Evolutionary conservation across 495 filamentous ascomycete genomes (phyloP).

Genomic region (Neurospora sp.): DNA sequence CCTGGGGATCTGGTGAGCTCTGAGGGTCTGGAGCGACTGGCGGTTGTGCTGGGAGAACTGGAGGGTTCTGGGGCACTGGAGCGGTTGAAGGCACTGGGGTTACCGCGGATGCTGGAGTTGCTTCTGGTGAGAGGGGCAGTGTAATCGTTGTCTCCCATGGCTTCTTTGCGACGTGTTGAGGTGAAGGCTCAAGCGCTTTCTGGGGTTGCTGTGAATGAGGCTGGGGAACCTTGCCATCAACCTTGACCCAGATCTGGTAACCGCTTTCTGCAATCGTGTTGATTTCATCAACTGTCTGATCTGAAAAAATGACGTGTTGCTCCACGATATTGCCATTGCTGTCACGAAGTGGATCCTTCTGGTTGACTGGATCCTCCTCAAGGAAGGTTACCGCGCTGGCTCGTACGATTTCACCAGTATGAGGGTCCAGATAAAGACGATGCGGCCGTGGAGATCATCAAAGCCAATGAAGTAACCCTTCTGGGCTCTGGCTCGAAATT

Average conservation of each 20-base stretch:
- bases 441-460: background rate
- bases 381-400: background rate
- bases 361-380: background rate
- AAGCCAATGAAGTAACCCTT: background rate
- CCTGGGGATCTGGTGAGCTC: too few species aligned
- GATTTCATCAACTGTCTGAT: background rate
- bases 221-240: background rate
- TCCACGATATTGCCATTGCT: background rate
- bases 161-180: background rate
- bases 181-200: background rate
- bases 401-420: background rate
- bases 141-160: too few species aligned
- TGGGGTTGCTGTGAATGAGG: background rate
- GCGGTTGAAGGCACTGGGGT: too few species aligned
- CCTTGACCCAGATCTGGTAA: background rate
- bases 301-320: background rate
- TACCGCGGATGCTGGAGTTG: too few species aligned
- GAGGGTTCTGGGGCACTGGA: too few species aligned
- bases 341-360: background rate
- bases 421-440: background rate
- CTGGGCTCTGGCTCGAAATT: background rate
- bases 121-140: too few species aligned
- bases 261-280: background rate
- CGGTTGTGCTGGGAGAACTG: too few species aligned
- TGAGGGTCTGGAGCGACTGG: too few species aligned